Evolutionary conservation across 805 yeast genomes (phyloP).

Genomic region (Nakazawaea siamensis): DNA sequence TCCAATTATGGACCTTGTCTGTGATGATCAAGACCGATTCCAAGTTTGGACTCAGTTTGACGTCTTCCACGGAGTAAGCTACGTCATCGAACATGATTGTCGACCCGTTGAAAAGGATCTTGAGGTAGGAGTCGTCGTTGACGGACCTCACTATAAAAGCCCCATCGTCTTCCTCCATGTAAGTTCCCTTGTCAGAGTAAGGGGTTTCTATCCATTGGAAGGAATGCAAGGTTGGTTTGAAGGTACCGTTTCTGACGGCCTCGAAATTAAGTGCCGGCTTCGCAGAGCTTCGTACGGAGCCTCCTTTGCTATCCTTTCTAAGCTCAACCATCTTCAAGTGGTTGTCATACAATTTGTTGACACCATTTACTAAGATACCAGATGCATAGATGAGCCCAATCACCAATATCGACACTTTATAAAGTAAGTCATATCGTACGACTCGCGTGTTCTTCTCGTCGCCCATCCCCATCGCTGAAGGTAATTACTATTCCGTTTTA

Average conservation of each 20-base stretch:
- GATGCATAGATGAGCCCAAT: slow-evolving; percentile 8
- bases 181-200: slow-evolving; percentile 62
- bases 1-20: slow-evolving; percentile 51
- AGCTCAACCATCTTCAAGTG: background rate
- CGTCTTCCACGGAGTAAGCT: slow-evolving; percentile 38
- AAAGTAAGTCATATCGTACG: too few species aligned
- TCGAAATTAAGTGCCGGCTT: slow-evolving; percentile 22
- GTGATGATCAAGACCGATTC: slow-evolving; percentile 50
- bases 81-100: slow-evolving; percentile 30
- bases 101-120: slow-evolving; percentile 42
- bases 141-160: slow-evolving; percentile 50
- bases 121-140: slow-evolving; percentile 33
- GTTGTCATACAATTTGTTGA: slow-evolving; percentile 5
- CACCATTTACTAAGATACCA: slow-evolving; percentile 1
- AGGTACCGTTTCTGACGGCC: slow-evolving; percentile 45
- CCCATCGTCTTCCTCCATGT: slow-evolving; percentile 37
- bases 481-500: too few species aligned
- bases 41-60: slow-evolving; percentile 64
- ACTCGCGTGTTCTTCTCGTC: too few species aligned
- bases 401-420: slow-evolving; percentile 1
- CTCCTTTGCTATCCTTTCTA: background rate
- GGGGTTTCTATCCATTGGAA: slow-evolving; percentile 66
- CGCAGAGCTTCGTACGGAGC: background rate
- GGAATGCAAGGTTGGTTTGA: slow-evolving; percentile 40
- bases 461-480: too few species aligned